phyloP scores from a whole-genome alignment of 345 rosid species.

The Garcia nutans region DNA sequence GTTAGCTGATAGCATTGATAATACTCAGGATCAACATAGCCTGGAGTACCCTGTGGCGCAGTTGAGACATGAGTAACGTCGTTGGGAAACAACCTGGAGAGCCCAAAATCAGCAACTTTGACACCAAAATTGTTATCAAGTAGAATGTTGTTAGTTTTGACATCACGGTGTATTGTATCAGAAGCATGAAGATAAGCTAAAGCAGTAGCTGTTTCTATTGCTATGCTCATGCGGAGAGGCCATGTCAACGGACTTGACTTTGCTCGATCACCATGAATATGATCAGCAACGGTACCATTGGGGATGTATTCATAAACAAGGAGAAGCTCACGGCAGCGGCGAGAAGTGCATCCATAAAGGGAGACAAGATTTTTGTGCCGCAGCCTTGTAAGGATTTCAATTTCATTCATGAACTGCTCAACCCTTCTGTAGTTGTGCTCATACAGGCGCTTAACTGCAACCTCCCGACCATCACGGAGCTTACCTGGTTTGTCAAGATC shows the following conservation, averaged over 20 bases:
- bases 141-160: slow-evolving; percentile 25
- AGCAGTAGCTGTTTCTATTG: slow-evolving; percentile 25
- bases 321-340: slow-evolving; percentile 35
- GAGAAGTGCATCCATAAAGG: slow-evolving; percentile 41
- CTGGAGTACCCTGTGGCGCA: slow-evolving; percentile 26
- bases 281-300: slow-evolving; percentile 29
- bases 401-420: slow-evolving; percentile 38
- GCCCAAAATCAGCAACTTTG: slow-evolving; percentile 30
- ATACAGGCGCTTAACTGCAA: slow-evolving; percentile 40
- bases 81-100: slow-evolving; percentile 23
- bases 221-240: slow-evolving; percentile 25
- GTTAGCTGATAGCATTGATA: slow-evolving; percentile 20
- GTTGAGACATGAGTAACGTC: slow-evolving; percentile 27
- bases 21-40: slow-evolving; percentile 30
- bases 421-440: slow-evolving; percentile 24
- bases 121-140: slow-evolving; percentile 17
- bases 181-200: slow-evolving; percentile 27
- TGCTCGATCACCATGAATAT: slow-evolving; percentile 19
- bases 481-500: slow-evolving; percentile 22
- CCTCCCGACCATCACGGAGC: slow-evolving; percentile 35
- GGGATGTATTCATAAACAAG: slow-evolving; percentile 31
- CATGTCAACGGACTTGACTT: slow-evolving; percentile 17
- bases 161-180: slow-evolving; percentile 20
- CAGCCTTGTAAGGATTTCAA: slow-evolving; percentile 32
- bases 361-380: slow-evolving; percentile 38